A percentile compares a stretch with the other conserved stretches of the same genome.
These are phyloP conservation scores for Takakia lepidozioides DNA, from an alignment of 225 moss, liverwort and hornwort genomes.

Conservation along the genomic window DNA sequence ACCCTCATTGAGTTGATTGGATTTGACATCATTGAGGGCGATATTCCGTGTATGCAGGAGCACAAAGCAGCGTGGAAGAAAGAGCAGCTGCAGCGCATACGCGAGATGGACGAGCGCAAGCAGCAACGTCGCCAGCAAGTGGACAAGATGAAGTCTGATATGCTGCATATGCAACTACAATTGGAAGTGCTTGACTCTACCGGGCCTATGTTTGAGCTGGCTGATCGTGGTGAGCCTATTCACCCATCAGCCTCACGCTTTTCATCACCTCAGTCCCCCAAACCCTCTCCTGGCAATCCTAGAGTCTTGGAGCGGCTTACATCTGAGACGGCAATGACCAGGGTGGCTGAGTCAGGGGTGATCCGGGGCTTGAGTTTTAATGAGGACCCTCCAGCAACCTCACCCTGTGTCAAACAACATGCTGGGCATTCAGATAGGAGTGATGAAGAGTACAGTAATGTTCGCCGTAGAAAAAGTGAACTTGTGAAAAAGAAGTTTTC, in stretches of 20 bases:
- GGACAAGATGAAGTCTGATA: conserved; percentile 95
- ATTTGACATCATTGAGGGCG: too few relatives aligned
- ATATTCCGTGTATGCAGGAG: conserved; percentile 32
- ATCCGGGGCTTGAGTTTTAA: conserved; percentile 42
- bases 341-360: conserved; percentile 23
- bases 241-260: conserved; percentile 54
- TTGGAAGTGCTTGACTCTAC: conserved; percentile 75
- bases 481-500: conserved; percentile 27
- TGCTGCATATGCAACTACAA: conserved; percentile 78
- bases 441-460: conserved; percentile 31
- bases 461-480: conserved; percentile 39
- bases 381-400: conserved; percentile 25
- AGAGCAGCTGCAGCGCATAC: conserved; percentile 82
- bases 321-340: conserved; percentile 42
- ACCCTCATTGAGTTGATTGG: too few relatives aligned
- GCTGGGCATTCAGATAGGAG: conserved; percentile 29
- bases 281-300: conserved; percentile 27
- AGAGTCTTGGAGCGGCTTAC: conserved; percentile 50
- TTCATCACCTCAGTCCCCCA: conserved; percentile 25
- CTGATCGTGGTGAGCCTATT: conserved; percentile 48
- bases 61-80: conserved; percentile 96
- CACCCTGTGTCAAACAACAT: too few relatives aligned
- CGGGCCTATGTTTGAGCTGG: conserved; percentile 82
- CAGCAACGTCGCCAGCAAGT: conserved; percentile 79
- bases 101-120: conserved; percentile 75